phyloP scores from a whole-genome alignment of 129 eudicot genomes.

The Cynara cardunculus region DNA sequence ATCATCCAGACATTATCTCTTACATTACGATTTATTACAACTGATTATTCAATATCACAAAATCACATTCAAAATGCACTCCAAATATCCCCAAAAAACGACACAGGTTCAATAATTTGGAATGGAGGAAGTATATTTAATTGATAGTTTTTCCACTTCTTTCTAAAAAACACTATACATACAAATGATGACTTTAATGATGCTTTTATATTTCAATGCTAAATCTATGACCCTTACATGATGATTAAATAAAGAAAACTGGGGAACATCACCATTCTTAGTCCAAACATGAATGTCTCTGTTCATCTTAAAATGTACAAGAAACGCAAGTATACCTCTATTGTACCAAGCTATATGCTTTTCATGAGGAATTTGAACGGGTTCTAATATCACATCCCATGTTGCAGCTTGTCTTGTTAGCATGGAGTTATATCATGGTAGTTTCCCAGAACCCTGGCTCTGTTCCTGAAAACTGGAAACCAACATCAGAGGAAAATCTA shows the following conservation, averaged over 20 bases:
- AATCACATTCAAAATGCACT: no score
- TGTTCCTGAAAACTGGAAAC: conserved; percentile 83
- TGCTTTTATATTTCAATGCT: neutral
- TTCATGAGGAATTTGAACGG: conserved; percentile 6
- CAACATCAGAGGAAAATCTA: conserved; percentile 38
- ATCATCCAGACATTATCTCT: no score
- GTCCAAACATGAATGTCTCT: neutral
- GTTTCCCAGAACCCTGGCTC: conserved; percentile 79
- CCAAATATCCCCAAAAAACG: no score
- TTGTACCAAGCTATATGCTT: neutral
- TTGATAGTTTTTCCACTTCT: neutral
- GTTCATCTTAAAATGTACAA: neutral
- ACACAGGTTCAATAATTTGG: neutral
- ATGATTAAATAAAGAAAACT: neutral
- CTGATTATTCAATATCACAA: no score
- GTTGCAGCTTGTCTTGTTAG: conserved; percentile 67
- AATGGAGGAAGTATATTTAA: neutral
- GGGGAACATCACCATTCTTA: neutral
- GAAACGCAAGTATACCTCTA: neutral
- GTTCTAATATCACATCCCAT: conserved; percentile 3
- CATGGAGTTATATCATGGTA: conserved; percentile 85
- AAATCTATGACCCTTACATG: neutral
- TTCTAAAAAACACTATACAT: neutral
- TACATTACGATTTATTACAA: no score
- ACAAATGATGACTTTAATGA: neutral